Evolutionary conservation across 2,329 filamentous ascomycete species (phyloP).

Genomic region (Cladosporium sp.): DNA sequence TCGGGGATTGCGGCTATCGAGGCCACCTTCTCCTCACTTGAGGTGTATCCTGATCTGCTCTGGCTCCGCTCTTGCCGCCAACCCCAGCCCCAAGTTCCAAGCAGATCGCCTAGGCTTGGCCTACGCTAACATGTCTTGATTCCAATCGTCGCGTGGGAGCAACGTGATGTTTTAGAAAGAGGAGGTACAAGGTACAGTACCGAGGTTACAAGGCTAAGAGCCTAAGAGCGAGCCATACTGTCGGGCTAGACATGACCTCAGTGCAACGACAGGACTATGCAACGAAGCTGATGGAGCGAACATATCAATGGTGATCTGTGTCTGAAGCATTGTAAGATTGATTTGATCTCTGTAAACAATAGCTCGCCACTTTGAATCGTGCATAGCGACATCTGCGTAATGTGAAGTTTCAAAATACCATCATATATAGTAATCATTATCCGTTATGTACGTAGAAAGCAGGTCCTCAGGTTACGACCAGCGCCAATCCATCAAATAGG

Average conservation of each 20-base stretch:
- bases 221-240: neutral
- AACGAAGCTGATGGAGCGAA: neutral
- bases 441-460: conserved; percentile 6
- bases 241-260: neutral
- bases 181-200: conserved; percentile 1
- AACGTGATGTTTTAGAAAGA: conserved; percentile 1
- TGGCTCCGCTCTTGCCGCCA: conserved; percentile 2
- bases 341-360: neutral
- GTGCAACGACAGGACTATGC: neutral
- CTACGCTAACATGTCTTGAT: conserved; percentile 7
- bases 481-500: neutral
- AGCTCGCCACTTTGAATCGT: neutral
- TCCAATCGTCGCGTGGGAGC: neutral
- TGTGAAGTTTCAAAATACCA: neutral
- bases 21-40: conserved; percentile 14
- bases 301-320: neutral
- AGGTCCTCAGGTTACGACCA: neutral
- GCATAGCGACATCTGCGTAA: neutral
- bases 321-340: neutral
- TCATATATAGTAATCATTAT: neutral
- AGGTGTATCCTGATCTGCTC: neutral
- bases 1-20: conserved; percentile 17
- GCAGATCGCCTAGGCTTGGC: conserved; percentile 9
- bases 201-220: conserved; percentile 3
- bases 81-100: neutral